phyloP scores from a whole-genome alignment of 768 basidiomycete genomes.

The Leucosporidium scottii region DNA sequence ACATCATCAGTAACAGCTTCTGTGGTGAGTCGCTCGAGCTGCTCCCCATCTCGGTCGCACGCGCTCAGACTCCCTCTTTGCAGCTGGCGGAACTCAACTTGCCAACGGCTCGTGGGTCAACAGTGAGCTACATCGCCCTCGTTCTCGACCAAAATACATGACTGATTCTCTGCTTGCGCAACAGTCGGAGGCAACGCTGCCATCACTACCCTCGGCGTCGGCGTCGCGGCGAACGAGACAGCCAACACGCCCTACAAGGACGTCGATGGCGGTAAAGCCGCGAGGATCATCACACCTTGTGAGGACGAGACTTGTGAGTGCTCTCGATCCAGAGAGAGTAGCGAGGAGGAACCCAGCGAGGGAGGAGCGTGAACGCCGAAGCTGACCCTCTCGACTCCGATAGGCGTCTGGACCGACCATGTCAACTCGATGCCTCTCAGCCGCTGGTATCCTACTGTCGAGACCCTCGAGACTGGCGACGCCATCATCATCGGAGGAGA shows the following conservation, averaged over 20 bases:
- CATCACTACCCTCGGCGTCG: constrained; percentile 28
- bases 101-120: too few species aligned
- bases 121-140: too few species aligned
- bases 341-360: too few species aligned
- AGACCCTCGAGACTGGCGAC: too few species aligned
- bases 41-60: constrained; percentile 21
- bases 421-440: constrained; percentile 15
- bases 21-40: too few species aligned
- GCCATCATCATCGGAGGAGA: constrained; percentile 49
- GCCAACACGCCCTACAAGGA: constrained; percentile 51
- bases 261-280: constrained; percentile 47
- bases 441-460: constrained; percentile 77
- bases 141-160: constrained; percentile 3
- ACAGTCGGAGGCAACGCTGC: constrained; percentile 32
- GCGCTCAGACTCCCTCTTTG: neutral
- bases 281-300: constrained; percentile 58
- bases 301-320: constrained; percentile 54
- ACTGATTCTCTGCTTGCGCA: neutral
- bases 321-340: constrained; percentile 39
- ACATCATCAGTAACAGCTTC: constrained; percentile 58
- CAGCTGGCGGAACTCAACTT: too few species aligned
- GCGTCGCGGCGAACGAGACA: neutral
- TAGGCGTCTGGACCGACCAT: constrained; percentile 49
- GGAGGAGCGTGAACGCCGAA: neutral
- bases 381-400: neutral